phyloP scores from a whole-genome alignment of 1,139 yeast genomes.

The Pichia sp. region DNA sequence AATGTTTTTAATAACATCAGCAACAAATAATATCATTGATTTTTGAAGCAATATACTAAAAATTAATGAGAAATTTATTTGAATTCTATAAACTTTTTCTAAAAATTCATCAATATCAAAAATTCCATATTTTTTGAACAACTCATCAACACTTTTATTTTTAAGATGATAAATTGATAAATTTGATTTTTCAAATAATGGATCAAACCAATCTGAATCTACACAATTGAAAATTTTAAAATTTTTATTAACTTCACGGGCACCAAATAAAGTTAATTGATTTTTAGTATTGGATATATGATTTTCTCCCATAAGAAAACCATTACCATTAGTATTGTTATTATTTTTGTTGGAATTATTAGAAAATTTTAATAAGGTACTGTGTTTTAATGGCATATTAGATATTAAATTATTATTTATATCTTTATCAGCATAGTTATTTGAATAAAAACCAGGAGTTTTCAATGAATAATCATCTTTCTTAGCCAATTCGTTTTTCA shows the following conservation, averaged over 20 bases:
- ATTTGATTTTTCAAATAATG: background rate
- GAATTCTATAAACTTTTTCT: background rate
- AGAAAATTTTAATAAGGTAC: no score
- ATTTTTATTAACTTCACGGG: background rate
- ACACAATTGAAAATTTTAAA: background rate
- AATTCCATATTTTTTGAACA: background rate
- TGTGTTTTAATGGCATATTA: no score
- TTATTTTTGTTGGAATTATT: background rate
- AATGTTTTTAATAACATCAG: slow-evolving; percentile 9
- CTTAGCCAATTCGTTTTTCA: background rate
- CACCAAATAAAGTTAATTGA: background rate
- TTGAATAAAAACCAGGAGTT: slow-evolving; percentile 1
- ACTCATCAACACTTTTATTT: background rate
- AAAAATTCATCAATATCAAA: slow-evolving; percentile 6
- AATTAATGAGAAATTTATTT: background rate
- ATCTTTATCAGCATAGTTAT: background rate
- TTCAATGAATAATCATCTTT: slow-evolving; percentile 1
- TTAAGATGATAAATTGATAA: background rate
- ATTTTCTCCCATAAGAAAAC: no score
- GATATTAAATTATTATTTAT: background rate
- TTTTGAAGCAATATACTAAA: slow-evolving; percentile 10
- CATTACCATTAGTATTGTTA: no score
- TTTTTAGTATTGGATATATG: no score
- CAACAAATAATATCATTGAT: slow-evolving; percentile 8
- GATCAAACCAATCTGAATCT: background rate